Percentiles rank a stretch among this genome's conserved stretches.
Conservation (phyloP, 1,139 yeast species). For the Debaryomyces singareniensis region DNA sequence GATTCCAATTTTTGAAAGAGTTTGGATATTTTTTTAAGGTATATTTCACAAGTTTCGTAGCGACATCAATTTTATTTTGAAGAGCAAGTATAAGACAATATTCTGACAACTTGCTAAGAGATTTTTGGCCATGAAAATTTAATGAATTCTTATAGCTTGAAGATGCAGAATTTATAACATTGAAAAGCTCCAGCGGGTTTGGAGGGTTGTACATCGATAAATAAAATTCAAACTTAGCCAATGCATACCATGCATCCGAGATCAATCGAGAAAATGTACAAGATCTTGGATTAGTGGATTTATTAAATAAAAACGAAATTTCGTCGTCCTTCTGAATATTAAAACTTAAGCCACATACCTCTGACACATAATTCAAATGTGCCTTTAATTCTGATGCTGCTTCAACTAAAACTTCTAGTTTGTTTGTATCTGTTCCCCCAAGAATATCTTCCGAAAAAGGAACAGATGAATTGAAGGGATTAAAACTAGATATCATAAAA, state of each 20-base stretch:
- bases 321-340: slow-evolving; percentile 23
- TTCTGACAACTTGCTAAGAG: slow-evolving; percentile 22
- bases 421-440: not conserved
- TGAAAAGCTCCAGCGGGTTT: slow-evolving; percentile 13
- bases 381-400: not conserved
- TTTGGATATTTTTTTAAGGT: slow-evolving; percentile 39
- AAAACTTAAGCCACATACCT: not conserved
- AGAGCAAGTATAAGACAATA: slow-evolving; percentile 35
- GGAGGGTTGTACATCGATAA: slow-evolving; percentile 25
- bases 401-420: not conserved
- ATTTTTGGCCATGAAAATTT: slow-evolving; percentile 36
- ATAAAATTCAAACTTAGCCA: slow-evolving; percentile 30
- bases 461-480: slow-evolving; percentile 27
- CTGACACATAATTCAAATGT: not conserved
- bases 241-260: slow-evolving; percentile 34
- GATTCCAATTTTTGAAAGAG: slow-evolving; percentile 42
- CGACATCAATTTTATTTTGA: slow-evolving; percentile 18
- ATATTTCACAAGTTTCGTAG: slow-evolving; percentile 36
- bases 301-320: not conserved
- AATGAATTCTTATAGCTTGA: slow-evolving; percentile 29
- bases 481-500: slow-evolving; percentile 28
- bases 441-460: slow-evolving; percentile 8
- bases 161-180: slow-evolving; percentile 14
- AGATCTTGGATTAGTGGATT: not conserved
- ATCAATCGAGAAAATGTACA: slow-evolving; percentile 19